Conservation (phyloP, 495 filamentous ascomycete genomes). For the Penicillium fimorum region DNA sequence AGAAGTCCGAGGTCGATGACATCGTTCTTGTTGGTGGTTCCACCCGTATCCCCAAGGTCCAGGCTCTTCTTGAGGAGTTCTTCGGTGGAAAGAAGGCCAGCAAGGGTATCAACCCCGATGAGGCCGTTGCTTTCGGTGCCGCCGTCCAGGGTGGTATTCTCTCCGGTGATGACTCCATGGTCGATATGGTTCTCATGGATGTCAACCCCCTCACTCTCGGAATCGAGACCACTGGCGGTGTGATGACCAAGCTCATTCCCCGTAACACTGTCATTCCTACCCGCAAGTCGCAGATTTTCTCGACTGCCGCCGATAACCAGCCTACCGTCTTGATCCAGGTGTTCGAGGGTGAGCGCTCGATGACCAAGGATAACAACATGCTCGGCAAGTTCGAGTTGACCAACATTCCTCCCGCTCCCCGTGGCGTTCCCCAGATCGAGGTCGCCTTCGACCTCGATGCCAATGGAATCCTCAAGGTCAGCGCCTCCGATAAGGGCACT, state of each 20-base stretch:
- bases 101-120: slow-evolving; percentile 99
- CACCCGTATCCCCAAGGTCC: slow-evolving; percentile 97
- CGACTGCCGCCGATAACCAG: slow-evolving; percentile 96
- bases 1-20: slow-evolving; percentile 82
- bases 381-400: slow-evolving; percentile 98
- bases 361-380: slow-evolving; percentile 96
- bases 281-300: slow-evolving; percentile 97
- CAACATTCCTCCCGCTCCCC: slow-evolving; percentile 88
- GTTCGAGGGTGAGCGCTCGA: slow-evolving; percentile 90
- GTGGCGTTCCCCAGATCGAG: slow-evolving; percentile 96
- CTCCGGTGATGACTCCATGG: slow-evolving; percentile 78
- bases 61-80: slow-evolving; percentile 91
- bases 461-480: slow-evolving; percentile 96
- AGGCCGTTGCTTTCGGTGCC: slow-evolving; percentile 95
- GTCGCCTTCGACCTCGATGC: slow-evolving; percentile 97
- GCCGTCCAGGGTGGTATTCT: slow-evolving; percentile 97
- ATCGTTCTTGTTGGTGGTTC: slow-evolving; percentile 91
- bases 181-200: slow-evolving; percentile 87
- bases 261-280: slow-evolving; percentile 95
- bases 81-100: slow-evolving; percentile 91
- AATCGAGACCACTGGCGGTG: slow-evolving; percentile 97
- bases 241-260: slow-evolving; percentile 97
- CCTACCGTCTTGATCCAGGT: slow-evolving; percentile 97
- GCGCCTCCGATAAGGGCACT: slow-evolving; percentile 93
- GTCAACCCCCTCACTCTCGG: slow-evolving; percentile 97